phyloP scores from a whole-genome alignment of 805 yeast genomes.

The Brettanomyces bruxellensis region DNA sequence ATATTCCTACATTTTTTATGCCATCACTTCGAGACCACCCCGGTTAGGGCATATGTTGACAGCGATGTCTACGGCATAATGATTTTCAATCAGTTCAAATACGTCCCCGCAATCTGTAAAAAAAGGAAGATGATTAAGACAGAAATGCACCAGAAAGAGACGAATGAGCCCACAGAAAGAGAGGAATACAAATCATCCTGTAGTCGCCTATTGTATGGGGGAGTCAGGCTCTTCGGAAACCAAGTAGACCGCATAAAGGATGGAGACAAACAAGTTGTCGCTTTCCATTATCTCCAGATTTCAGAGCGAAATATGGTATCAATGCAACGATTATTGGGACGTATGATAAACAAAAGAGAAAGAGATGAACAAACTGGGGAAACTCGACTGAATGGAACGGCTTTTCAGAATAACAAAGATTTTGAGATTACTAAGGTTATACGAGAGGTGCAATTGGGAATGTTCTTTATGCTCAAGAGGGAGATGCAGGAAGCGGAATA shows the following conservation, averaged over 20 bases:
- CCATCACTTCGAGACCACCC: constrained; percentile 14
- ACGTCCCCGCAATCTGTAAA: background rate
- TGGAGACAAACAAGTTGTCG: background rate
- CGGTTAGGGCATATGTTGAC: constrained; percentile 44
- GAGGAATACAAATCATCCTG: background rate
- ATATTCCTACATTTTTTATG: constrained; percentile 29
- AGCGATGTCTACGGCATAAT: constrained; percentile 58
- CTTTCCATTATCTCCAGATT: background rate
- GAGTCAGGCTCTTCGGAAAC: constrained; percentile 2
- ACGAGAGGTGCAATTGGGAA: constrained; percentile 4
- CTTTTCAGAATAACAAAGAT: background rate
- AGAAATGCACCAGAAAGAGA: background rate
- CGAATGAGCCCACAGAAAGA: background rate
- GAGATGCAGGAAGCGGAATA: constrained; percentile 3
- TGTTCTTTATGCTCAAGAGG: constrained; percentile 4
- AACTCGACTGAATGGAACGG: background rate
- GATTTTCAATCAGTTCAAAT: constrained; percentile 34
- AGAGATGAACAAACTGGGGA: background rate
- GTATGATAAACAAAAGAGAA: background rate
- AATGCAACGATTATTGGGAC: background rate
- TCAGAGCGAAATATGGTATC: background rate
- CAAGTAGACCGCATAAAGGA: background rate
- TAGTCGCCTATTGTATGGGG: background rate
- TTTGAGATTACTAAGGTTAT: background rate
- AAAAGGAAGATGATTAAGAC: no score